phyloP scores from a whole-genome alignment of 106 monocot genomes.

The Platanthera guangdongensis region DNA sequence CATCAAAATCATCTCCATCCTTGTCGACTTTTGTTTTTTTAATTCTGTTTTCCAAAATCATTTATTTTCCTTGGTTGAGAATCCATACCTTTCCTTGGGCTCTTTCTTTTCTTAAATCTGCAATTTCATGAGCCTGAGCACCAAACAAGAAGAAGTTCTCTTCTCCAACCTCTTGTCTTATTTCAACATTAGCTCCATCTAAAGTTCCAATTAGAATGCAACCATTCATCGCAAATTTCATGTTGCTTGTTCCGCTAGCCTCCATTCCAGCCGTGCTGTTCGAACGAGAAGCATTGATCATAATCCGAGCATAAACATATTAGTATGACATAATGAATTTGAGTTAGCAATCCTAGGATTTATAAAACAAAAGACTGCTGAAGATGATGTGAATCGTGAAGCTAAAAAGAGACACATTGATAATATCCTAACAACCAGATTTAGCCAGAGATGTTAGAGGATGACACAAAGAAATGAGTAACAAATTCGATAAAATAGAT shows the following conservation, averaged over 20 bases:
- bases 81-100: constrained; percentile 77
- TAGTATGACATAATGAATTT: neutral
- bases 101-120: constrained; percentile 77
- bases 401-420: neutral
- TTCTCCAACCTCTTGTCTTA: constrained; percentile 91
- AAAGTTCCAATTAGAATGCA: constrained; percentile 96
- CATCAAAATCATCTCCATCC: neutral
- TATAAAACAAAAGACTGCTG: neutral
- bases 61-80: neutral
- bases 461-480: neutral
- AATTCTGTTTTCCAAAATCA: neutral
- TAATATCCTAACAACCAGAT: constrained; percentile 2
- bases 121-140: constrained; percentile 87
- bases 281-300: neutral
- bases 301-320: neutral
- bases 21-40: neutral
- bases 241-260: constrained; percentile 98
- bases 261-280: constrained; percentile 98
- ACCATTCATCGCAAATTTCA: constrained; percentile 99
- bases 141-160: constrained; percentile 97
- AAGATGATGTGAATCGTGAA: neutral
- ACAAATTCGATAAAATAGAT: neutral
- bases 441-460: neutral
- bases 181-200: constrained; percentile 98
- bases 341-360: neutral